phyloP scores from a whole-genome alignment of 192 early-diverging fungal species.

The Gonapodya prolifera region DNA sequence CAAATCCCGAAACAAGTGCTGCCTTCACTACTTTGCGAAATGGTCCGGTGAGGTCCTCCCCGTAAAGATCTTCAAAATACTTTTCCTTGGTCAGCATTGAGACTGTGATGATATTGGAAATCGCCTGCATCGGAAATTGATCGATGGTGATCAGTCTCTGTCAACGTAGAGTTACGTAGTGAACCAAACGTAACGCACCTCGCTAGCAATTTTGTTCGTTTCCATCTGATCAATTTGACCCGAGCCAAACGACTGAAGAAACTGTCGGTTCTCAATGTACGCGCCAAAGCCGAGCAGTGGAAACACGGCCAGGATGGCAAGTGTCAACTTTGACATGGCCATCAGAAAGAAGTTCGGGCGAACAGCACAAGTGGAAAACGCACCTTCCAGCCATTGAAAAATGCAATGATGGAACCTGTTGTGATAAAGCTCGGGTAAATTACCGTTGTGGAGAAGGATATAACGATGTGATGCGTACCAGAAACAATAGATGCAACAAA shows the following conservation, averaged over 20 bases:
- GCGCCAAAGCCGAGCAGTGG: not conserved
- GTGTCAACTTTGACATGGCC: conserved; percentile 50
- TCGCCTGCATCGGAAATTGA: not conserved
- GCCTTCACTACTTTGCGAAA: not conserved
- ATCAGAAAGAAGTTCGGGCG: no score
- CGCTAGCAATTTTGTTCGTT: no score
- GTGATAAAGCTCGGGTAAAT: no score
- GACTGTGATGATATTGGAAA: not conserved
- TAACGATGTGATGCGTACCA: conserved; percentile 20
- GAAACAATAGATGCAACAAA: conserved; percentile 17
- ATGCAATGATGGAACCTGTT: no score
- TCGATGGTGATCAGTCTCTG: no score
- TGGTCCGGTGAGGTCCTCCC: not conserved
- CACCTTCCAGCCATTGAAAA: not conserved
- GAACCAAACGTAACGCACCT: no score
- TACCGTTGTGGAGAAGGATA: no score
- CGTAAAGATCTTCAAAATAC: not conserved
- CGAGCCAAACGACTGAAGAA: no score
- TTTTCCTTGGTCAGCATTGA: not conserved
- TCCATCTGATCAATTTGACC: no score
- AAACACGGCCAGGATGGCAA: not conserved
- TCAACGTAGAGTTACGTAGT: no score
- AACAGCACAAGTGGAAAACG: no score
- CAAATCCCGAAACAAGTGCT: not conserved
- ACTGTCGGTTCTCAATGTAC: no score